Base-by-base conservation (phyloP, 179 eudicot species). In the Sideroxylon spinosum region DNA sequence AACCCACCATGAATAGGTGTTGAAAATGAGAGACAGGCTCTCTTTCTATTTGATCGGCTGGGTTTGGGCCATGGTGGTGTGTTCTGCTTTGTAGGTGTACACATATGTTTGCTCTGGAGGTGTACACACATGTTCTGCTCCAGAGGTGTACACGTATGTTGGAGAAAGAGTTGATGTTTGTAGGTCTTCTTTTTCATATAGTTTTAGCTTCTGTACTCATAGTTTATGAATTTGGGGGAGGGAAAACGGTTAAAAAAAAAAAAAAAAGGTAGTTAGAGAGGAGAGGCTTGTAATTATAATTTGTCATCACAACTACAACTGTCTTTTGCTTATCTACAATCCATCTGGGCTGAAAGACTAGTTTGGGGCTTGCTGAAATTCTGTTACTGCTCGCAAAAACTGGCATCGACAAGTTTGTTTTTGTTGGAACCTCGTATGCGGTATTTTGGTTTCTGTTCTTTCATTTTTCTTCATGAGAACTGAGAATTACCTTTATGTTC, bases 151-250 rank as follows among this genome's bases (percentile, higher is more conserved):
- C 20, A 75, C 64, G 75, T 50, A 4, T 64, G 68, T 32, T 17
- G 25, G 25, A 74, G 48, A 62, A 76, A 83, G 68, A 26, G 48
- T 76, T 68, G 56, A 69, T 68, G 70, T 32, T 69, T 70, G 76
- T 68, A 61, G 48, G 16, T 3, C 68, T 9, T 32, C 25, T n/a
- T 50, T 14, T 19, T 17, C 1, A 0, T 13, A 28, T 72, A 13
- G 37, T 61, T 63, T 12, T 37, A 74, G 67, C 78, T 75, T 74
- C 77, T 57, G 20, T 57, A 37, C 4, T 49, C 6, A 59, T 23
- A 55, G 16, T 29, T 64, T 49, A 28, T 76, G 17, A 9, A 46
- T 26, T 22, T 61, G 17, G 57, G 44, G 32, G 14, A 37, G 7
- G 32, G 77, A 9, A 9, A 64, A 55, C 44, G 25, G 7, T 22